phyloP scores from a whole-genome alignment of 306 rosid genomes.

The Styphnolobium japonicum region DNA sequence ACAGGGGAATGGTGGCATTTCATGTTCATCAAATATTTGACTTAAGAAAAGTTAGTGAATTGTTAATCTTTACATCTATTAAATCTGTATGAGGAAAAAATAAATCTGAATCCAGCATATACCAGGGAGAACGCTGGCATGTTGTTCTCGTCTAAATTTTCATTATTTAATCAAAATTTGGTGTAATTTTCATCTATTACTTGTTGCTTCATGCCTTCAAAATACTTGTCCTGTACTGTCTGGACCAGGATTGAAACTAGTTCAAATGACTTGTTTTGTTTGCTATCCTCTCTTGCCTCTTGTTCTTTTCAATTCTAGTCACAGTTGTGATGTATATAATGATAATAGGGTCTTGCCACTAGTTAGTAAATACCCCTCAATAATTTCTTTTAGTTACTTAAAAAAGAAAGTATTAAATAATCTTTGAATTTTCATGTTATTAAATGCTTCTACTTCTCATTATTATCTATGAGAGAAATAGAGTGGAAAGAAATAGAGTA shows the following conservation, averaged over 20 bases:
- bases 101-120: background rate
- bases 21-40: too few relatives aligned
- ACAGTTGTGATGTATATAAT: background rate
- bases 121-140: background rate
- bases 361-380: too few relatives aligned
- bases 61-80: background rate
- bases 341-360: too few relatives aligned
- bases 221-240: background rate
- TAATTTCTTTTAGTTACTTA: too few relatives aligned
- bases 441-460: too few relatives aligned
- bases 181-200: too few relatives aligned
- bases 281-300: background rate
- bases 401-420: too few relatives aligned
- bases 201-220: background rate
- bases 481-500: too few relatives aligned
- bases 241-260: background rate
- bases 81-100: background rate
- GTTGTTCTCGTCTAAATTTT: background rate
- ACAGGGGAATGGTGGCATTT: too few relatives aligned
- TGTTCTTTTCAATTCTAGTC: background rate
- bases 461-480: too few relatives aligned
- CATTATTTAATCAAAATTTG: background rate
- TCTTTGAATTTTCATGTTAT: too few relatives aligned
- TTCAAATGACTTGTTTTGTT: background rate
- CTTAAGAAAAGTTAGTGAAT: background rate